Percentiles rank a stretch among this genome's conserved stretches.
Evolutionary conservation across 208 protist genomes (phyloP).

Genomic region (Acanthamoeba triangularis): DNA sequence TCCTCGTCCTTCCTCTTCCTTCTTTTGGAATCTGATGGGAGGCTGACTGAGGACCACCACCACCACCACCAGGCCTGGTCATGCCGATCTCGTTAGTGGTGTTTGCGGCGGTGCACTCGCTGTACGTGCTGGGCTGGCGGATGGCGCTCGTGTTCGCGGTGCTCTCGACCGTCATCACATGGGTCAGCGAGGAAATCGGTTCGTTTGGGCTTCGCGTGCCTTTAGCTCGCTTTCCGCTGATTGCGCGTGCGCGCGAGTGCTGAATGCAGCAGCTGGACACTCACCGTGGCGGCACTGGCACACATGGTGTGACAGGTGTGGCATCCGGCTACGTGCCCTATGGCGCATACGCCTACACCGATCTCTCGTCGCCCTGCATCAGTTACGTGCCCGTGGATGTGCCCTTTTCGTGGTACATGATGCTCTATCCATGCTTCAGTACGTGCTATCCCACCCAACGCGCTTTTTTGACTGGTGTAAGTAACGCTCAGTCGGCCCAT

Average conservation of each 20-base stretch:
- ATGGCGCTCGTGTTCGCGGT: neutral
- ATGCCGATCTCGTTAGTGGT: constrained; percentile 49
- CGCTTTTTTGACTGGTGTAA: no score
- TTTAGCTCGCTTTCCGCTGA: neutral
- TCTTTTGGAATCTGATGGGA: neutral
- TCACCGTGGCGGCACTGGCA: no score
- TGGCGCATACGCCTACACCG: constrained; percentile 19
- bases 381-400: constrained; percentile 64
- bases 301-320: neutral
- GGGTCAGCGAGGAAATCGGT: constrained; percentile 59
- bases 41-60: no score
- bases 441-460: neutral
- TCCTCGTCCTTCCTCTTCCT: neutral
- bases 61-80: neutral
- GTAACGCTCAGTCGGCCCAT: no score
- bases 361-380: constrained; percentile 16
- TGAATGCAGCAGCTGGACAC: no score
- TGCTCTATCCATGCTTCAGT: constrained; percentile 75
- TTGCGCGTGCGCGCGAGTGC: no score
- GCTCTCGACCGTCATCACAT: neutral
- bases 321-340: constrained; percentile 3
- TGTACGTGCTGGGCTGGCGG: constrained; percentile 63
- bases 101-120: neutral
- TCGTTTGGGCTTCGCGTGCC: neutral
- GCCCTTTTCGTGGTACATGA: constrained; percentile 75